These are phyloP conservation scores for Thyridium curvatum DNA, from an alignment of 2,329 filamentous ascomycete species.

Conservation along the genomic window DNA sequence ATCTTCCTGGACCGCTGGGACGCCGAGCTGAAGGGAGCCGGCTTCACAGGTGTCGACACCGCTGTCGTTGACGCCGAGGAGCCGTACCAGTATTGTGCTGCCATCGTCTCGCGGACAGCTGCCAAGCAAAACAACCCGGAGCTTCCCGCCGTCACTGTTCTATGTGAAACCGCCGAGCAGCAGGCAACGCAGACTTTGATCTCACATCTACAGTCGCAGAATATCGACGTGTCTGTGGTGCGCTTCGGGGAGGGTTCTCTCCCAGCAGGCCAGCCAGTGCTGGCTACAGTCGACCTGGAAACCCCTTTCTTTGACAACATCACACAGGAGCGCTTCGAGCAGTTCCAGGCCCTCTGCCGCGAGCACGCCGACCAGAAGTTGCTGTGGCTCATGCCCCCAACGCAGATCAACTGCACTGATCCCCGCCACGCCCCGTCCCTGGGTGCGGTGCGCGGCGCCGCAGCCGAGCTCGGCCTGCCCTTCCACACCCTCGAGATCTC, in stretches of 20 bases:
- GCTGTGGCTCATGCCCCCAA: constrained; percentile 4
- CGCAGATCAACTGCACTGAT: constrained; percentile 4
- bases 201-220: neutral
- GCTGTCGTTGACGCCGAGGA: constrained; percentile 5
- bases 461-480: constrained; percentile 3
- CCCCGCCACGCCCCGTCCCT: constrained; percentile 4
- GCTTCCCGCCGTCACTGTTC: neutral
- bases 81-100: constrained; percentile 2
- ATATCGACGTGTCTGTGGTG: constrained; percentile 3
- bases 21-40: constrained; percentile 5
- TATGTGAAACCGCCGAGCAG: neutral
- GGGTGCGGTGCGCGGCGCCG: constrained; percentile 3
- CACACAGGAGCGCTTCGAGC: neutral
- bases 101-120: neutral
- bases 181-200: no score
- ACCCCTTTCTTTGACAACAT: constrained; percentile 4
- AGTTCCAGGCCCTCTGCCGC: no score
- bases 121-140: neutral
- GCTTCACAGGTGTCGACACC: constrained; percentile 5
- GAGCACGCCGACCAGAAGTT: no score
- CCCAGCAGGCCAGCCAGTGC: constrained; percentile 9
- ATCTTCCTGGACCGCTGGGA: constrained; percentile 9
- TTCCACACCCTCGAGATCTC: constrained; percentile 8
- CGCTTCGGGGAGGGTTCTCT: constrained; percentile 24
- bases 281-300: constrained; percentile 3